These are phyloP conservation scores for Sclerotinia subarctica DNA, from an alignment of 2,329 filamentous ascomycete genomes.

Conservation along the genomic window DNA sequence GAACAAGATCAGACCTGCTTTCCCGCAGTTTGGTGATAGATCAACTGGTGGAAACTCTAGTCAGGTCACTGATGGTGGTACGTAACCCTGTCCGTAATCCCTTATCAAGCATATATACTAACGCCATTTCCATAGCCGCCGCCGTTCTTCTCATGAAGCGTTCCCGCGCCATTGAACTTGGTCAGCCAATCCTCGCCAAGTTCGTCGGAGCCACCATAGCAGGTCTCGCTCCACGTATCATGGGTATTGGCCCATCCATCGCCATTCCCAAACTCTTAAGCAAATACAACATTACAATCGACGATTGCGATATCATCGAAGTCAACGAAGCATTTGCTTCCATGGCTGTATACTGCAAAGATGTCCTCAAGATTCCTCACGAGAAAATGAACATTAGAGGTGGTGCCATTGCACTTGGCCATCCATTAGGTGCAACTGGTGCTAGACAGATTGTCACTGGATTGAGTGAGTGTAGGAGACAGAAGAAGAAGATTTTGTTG, in stretches of 20 bases:
- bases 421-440: conserved; percentile 78
- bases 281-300: conserved; percentile 72
- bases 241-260: conserved; percentile 84
- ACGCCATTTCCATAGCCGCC: conserved; percentile 53
- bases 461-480: conserved; percentile 76
- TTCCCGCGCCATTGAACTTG: conserved; percentile 78
- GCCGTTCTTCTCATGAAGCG: conserved; percentile 93
- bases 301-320: conserved; percentile 87
- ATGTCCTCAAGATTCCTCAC: conserved; percentile 67
- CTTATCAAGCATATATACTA: not conserved
- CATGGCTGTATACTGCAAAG: conserved; percentile 92
- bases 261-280: conserved; percentile 78
- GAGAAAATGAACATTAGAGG: conserved; percentile 78
- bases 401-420: conserved; percentile 78
- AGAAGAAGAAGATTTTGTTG: conserved; percentile 85
- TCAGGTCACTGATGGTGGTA: conserved; percentile 88
- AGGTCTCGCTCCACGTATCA: conserved; percentile 87
- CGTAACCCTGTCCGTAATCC: conserved; percentile 32
- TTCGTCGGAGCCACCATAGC: conserved; percentile 89
- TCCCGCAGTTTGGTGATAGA: conserved; percentile 81
- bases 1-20: conserved; percentile 82
- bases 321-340: conserved; percentile 97
- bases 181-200: conserved; percentile 90
- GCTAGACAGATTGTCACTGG: conserved; percentile 84
- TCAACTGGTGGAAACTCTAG: conserved; percentile 92